Conservation (phyloP, 2,329 filamentous ascomycete species). For the Scopulariopsis brevicaulis region DNA sequence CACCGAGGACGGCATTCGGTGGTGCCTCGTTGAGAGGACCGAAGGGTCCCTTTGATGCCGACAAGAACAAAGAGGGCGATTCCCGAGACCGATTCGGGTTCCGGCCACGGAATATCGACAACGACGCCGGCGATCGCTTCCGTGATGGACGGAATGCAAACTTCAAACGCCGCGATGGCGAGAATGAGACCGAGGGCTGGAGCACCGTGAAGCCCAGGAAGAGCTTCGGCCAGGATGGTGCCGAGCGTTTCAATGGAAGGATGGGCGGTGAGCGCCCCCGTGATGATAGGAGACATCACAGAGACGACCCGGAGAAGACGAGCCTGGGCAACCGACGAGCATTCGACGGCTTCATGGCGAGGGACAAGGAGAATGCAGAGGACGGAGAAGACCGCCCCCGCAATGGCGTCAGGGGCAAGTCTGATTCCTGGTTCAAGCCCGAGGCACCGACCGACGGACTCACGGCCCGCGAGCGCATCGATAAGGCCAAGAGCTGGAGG, state of each 20-base stretch:
- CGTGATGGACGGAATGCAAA: slow-evolving; percentile 33
- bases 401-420: slow-evolving; percentile 54
- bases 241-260: slow-evolving; percentile 57
- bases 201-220: slow-evolving; percentile 63
- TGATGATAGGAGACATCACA: slow-evolving; percentile 28
- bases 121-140: slow-evolving; percentile 36
- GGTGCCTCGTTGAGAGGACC: slow-evolving; percentile 17
- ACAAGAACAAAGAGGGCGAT: slow-evolving; percentile 39
- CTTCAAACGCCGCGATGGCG: slow-evolving; percentile 42
- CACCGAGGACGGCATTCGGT: slow-evolving; percentile 37
- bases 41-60: slow-evolving; percentile 25
- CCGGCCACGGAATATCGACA: slow-evolving; percentile 35
- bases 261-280: slow-evolving; percentile 39
- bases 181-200: slow-evolving; percentile 61
- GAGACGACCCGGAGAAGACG: slow-evolving; percentile 41
- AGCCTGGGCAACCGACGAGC: slow-evolving; percentile 31
- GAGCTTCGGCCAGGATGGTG: slow-evolving; percentile 61
- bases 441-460: slow-evolving; percentile 17
- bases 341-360: slow-evolving; percentile 33
- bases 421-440: slow-evolving; percentile 59
- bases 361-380: slow-evolving; percentile 39
- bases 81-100: slow-evolving; percentile 52
- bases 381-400: slow-evolving; percentile 44
- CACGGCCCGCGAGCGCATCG: slow-evolving; percentile 41
- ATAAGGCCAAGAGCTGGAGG: slow-evolving; percentile 50